phyloP scores from a whole-genome alignment of 768 basidiomycete species.

The Phlebiopsis flavidoalba region DNA sequence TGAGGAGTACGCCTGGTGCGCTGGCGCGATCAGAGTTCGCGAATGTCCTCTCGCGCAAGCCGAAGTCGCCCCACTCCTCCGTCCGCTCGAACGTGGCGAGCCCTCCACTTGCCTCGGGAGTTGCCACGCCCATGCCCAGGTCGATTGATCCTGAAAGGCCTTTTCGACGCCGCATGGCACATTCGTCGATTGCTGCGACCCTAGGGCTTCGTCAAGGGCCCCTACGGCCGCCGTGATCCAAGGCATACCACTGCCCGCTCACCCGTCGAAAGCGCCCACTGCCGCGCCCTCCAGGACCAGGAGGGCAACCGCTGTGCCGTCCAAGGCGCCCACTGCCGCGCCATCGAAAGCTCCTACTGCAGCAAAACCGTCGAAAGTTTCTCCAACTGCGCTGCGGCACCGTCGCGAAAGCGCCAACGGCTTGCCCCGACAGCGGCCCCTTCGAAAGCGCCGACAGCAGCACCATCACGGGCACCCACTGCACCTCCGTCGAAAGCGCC shows the following conservation, averaged over 20 bases:
- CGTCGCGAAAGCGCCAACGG: too few relatives aligned
- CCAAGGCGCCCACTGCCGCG: background rate
- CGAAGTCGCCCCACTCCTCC: background rate
- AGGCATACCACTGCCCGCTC: slow-evolving; percentile 1
- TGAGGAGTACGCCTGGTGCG: slow-evolving; percentile 1
- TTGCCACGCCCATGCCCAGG: slow-evolving; percentile 1
- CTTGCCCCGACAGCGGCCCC: background rate
- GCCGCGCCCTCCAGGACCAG: background rate
- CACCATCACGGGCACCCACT: background rate
- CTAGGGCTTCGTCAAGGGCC: slow-evolving; percentile 8
- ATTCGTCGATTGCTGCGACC: slow-evolving; percentile 2
- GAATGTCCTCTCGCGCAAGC: background rate
- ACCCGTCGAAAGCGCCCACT: slow-evolving; percentile 1
- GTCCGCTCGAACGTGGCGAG: slow-evolving; percentile 1
- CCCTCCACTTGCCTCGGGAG: slow-evolving; percentile 1
- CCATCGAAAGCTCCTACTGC: slow-evolving; percentile 3
- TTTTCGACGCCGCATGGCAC: background rate
- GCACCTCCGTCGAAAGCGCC: background rate
- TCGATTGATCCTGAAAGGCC: background rate
- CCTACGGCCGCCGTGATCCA: background rate
- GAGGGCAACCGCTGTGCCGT: background rate
- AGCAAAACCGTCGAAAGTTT: background rate
- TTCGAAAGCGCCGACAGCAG: background rate
- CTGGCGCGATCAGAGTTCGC: background rate
- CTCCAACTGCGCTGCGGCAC: background rate